Conservation (phyloP, 1,284 basidiomycete species). For the Volvariella volvacea region DNA sequence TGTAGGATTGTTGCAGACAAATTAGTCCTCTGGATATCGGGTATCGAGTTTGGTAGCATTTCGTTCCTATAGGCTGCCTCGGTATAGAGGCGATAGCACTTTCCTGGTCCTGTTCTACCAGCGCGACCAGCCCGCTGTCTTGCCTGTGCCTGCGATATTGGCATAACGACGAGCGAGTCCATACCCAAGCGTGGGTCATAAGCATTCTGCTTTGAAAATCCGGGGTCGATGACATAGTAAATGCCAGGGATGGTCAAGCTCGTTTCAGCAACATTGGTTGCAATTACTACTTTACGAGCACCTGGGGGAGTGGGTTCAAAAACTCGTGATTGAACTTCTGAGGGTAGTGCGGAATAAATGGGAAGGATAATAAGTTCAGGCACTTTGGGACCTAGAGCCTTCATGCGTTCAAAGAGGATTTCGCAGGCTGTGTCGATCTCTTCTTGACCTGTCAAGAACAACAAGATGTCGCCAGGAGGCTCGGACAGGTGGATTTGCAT, state of each 20-base stretch:
- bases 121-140: conserved; percentile 94
- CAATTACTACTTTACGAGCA: conserved; percentile 94
- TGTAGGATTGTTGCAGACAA: conserved; percentile 89
- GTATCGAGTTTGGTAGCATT: conserved; percentile 97
- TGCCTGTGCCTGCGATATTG: conserved; percentile 98
- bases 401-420: conserved; percentile 97
- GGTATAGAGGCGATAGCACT: conserved; percentile 97
- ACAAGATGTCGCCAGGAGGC: conserved; percentile 91
- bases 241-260: conserved; percentile 98
- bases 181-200: conserved; percentile 97
- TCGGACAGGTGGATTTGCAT: conserved; percentile 99
- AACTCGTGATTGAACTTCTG: conserved; percentile 95
- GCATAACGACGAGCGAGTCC: conserved; percentile 99
- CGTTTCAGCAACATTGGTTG: conserved; percentile 99
- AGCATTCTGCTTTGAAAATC: conserved; percentile 98
- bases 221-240: conserved; percentile 98
- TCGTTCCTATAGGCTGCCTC: conserved; percentile 98
- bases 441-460: conserved; percentile 98
- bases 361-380: conserved; percentile 96
- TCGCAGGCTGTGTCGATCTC: conserved; percentile 98
- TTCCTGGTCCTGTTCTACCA: conserved; percentile 95
- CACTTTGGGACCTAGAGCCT: conserved; percentile 93
- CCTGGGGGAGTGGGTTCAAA: conserved; percentile 98
- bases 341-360: conserved; percentile 96
- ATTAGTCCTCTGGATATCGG: conserved; percentile 96